Evolutionary conservation across 495 filamentous ascomycete species (phyloP), one percentile per base, ranked within the genome.

Genomic region (Bacidia gigantensis): DNA sequence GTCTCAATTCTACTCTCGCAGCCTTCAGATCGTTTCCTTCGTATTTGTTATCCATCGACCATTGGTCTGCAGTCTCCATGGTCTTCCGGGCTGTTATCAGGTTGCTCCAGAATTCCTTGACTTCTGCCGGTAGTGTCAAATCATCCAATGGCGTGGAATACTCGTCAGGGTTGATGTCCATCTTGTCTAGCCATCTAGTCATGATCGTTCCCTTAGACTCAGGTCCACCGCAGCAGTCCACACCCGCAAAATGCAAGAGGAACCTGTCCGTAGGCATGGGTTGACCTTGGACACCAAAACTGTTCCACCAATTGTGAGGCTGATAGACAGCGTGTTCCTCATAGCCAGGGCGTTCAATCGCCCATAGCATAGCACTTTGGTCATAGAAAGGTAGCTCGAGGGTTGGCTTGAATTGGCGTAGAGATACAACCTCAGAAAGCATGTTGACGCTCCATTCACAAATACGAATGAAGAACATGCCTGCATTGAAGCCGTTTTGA

Each of bases 271-370:
- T 32, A 14, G 24, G 1, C 2, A 35, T 17, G 12, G 47, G 47
- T 25, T 29, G 3, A 12, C 17, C n/a, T 25, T 50, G 47, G 17
- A 50, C 3, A 5, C 52, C 46, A n/a, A 55, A 65, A 1, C 64
- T 54, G 52, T 73, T 72, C 56, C 64, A 70, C 70, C 70, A 73
- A 3, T 58, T 52, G 1, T 61, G 62, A 42, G 70, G 70, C 43
- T 66, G 60, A 43, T 67, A 70, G 5, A 57, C 39, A 32, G 63
- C 59, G 1, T 58, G 54, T 50, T 56, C 54, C 11, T 50, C 55
- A 48, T 63, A 69, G 17, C 58, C 59, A 43, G 60, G 55, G 23
- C 61, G 58, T 35, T 64, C 58, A 12, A 71, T 53, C 1, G 72
- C 57, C 2, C 32, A 52, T 20, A 50, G 52, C 51, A 72, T 58